Evolutionary conservation across 1,284 basidiomycete species (phyloP), one percentile per base, ranked within the genome.

Genomic region (Cerioporus squamosus): DNA sequence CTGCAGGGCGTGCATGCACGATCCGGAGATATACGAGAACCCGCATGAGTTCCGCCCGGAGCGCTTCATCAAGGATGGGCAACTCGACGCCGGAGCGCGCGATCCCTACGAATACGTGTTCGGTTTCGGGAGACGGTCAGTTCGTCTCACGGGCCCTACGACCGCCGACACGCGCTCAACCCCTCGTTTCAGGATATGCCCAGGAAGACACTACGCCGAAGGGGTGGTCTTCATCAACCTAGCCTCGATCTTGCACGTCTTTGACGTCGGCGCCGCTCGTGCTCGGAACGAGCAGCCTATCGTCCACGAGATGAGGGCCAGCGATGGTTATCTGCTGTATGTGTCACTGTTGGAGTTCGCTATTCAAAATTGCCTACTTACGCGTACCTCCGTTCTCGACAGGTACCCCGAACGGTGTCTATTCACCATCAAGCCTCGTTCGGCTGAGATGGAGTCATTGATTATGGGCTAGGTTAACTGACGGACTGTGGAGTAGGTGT

Each of bases 41-140:
- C 66, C 64, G 2, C 51, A 62, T 22, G 22, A 31, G 14, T 67
- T 67, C 55, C 44, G 55, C 26, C 64, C 66, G 8, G 62, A 61
- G 5, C 53, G 65, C 9, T 65, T 61, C 57, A 40, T 59, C 15
- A 61, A 61, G 44, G 50, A 68, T n/a, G 56, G 55, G 7, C 54
- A 53, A 47, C 53, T 51, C 31, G 44, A 59, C 52, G 24, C 55
- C 5, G 24, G 31, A 4, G 14, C 43, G 17, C 44, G 52, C 26
- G 57, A 59, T n/a, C 51, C 57, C 12, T 15, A 17, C 40, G 36
- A 44, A n/a, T 48, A 39, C 31, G 42, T 39, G 2, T 59, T 59
- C 31, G 53, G 60, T 1, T 52, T 58, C 45, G 60, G 60, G 15
- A 42, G 57, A 33, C 53, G 51, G 56, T 53, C 5, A 15, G 60